Evolutionary conservation across 2,329 filamentous ascomycete species (phyloP).

Genomic region (Fusarium multiceps): DNA sequence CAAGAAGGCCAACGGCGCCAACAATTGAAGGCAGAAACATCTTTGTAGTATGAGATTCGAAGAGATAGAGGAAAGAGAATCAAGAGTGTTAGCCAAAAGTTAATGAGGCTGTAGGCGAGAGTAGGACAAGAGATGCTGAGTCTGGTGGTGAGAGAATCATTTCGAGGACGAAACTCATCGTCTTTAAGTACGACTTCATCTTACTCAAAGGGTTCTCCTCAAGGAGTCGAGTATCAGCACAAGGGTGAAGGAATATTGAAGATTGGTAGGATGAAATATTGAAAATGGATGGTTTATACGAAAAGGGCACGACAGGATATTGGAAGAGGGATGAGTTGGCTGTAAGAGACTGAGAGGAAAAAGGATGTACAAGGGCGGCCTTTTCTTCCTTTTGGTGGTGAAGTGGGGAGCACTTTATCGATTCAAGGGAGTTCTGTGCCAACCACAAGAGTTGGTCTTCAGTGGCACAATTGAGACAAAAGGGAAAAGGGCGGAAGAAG

Average conservation of each 20-base stretch:
- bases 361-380: conserved; percentile 17
- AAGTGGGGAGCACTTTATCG: conserved; percentile 23
- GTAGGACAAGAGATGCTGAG: conserved; percentile 29
- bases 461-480: conserved; percentile 13
- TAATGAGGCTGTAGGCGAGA: conserved; percentile 24
- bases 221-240: conserved; percentile 13
- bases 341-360: not conserved
- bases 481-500: conserved; percentile 32
- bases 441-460: conserved; percentile 9
- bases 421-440: conserved; percentile 30
- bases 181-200: conserved; percentile 42
- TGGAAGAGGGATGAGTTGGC: conserved; percentile 18
- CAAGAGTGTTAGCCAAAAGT: conserved; percentile 14
- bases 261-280: conserved; percentile 20
- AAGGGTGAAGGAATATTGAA: conserved; percentile 39
- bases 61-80: not conserved
- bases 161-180: conserved; percentile 17
- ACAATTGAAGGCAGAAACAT: conserved; percentile 45
- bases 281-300: not conserved
- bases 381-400: conserved; percentile 5
- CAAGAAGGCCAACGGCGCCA: conserved; percentile 44
- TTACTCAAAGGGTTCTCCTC: conserved; percentile 27
- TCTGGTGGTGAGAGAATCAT: conserved; percentile 31
- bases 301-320: conserved; percentile 25
- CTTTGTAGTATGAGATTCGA: conserved; percentile 1